These are phyloP conservation scores for Clohesyomyces aquaticus DNA, from an alignment of 495 filamentous ascomycete genomes.

Conservation along the genomic window DNA sequence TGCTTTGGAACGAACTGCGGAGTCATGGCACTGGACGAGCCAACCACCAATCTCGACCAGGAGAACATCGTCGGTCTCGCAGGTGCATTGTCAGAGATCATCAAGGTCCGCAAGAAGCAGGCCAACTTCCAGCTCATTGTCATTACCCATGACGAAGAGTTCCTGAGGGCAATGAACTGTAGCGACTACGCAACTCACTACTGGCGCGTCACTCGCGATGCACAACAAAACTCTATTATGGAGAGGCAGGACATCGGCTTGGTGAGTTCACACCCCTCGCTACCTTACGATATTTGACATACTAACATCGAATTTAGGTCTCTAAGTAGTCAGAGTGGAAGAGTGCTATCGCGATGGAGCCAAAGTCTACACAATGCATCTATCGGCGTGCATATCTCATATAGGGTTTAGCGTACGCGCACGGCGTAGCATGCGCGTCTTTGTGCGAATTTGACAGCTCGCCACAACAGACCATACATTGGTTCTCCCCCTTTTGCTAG, in stretches of 20 bases:
- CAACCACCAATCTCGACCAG: conserved; percentile 93
- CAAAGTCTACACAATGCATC: too few species aligned
- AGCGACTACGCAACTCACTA: conserved; percentile 94
- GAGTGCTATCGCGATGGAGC: too few species aligned
- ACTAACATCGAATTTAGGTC: too few species aligned
- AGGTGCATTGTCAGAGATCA: conserved; percentile 82
- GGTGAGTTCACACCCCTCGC: neutral
- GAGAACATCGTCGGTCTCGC: conserved; percentile 93
- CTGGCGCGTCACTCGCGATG: conserved; percentile 79
- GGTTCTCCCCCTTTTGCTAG: too few species aligned
- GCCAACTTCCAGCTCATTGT: conserved; percentile 97
- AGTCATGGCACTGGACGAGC: conserved; percentile 95
- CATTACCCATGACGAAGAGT: conserved; percentile 99
- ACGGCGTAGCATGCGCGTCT: too few species aligned
- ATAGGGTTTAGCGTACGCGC: too few species aligned
- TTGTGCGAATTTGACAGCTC: too few species aligned
- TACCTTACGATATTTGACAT: too few species aligned
- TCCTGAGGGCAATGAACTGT: conserved; percentile 88
- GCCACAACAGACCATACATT: too few species aligned
- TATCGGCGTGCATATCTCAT: too few species aligned
- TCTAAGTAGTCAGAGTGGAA: too few species aligned
- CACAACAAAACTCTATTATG: conserved; percentile 85
- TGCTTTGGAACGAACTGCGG: conserved; percentile 97
- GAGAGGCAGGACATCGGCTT: conserved; percentile 65
- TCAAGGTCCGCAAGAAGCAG: conserved; percentile 79